A percentile compares a stretch with the other conserved stretches of the same genome.
Conservation (phyloP, 163 green algal species). For the Scenedesmus sp. region DNA sequence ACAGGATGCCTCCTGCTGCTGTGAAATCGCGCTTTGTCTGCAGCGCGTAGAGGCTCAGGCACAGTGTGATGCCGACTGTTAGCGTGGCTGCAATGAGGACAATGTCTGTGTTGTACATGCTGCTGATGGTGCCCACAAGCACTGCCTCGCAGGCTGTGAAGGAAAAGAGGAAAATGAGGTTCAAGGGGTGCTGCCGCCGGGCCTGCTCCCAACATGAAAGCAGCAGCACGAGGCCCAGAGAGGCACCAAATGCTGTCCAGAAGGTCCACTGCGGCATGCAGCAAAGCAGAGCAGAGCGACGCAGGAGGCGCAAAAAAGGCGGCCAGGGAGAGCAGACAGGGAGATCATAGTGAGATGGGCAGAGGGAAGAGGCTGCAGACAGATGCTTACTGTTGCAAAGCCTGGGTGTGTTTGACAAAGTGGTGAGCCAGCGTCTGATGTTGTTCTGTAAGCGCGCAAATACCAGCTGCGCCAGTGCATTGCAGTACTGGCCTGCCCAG, state of each 20-base stretch:
- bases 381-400: not conserved
- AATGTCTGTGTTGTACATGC: conserved; percentile 53
- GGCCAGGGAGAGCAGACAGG: too few relatives aligned
- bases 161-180: conserved; percentile 68
- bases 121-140: conserved; percentile 55
- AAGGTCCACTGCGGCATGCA: not conserved
- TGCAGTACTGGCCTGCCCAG: not conserved
- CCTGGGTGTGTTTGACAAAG: not conserved
- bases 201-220: conserved; percentile 20
- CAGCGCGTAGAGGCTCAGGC: conserved; percentile 58
- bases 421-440: too few relatives aligned
- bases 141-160: conserved; percentile 69
- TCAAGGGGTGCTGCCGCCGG: conserved; percentile 59
- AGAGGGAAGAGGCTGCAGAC: not conserved
- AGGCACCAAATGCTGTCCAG: conserved; percentile 22
- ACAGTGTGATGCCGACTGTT: conserved; percentile 52
- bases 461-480: too few relatives aligned
- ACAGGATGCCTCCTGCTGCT: conserved; percentile 46
- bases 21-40: conserved; percentile 68
- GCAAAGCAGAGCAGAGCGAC: not conserved
- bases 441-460: too few relatives aligned
- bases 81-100: conserved; percentile 64
- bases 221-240: conserved; percentile 24
- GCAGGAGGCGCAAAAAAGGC: not conserved
- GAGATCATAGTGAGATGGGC: too few relatives aligned